phyloP scores from a whole-genome alignment of 2,329 filamentous ascomycete genomes.

The Pseudocercospora musae region DNA sequence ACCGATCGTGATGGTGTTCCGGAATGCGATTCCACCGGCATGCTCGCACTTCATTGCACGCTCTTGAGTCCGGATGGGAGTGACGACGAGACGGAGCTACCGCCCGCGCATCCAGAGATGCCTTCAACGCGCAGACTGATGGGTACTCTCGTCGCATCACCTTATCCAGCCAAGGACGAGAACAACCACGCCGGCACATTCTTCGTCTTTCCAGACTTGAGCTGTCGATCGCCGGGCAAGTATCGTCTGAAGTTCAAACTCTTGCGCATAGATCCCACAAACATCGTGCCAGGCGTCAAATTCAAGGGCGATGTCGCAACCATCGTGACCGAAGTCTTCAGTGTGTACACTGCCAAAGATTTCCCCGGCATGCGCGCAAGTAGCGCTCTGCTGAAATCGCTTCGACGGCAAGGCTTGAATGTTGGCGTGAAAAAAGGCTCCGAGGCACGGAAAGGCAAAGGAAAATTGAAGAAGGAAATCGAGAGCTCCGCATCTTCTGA shows the following conservation, averaged over 20 bases:
- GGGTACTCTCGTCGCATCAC: conserved; percentile 73
- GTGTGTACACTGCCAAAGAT: conserved; percentile 79
- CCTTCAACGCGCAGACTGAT: conserved; percentile 72
- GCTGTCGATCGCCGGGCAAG: conserved; percentile 71
- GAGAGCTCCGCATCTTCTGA: conserved; percentile 18
- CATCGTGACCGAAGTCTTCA: conserved; percentile 67
- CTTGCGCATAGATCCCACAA: conserved; percentile 64
- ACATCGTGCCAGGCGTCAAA: conserved; percentile 52
- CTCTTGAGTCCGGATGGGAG: conserved; percentile 68
- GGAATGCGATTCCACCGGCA: conserved; percentile 63
- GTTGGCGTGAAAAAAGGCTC: conserved; percentile 87
- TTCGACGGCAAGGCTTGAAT: conserved; percentile 77
- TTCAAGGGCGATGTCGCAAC: conserved; percentile 48
- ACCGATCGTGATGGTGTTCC: conserved; percentile 55
- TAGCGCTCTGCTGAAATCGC: conserved; percentile 66
- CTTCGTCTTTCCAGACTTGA: conserved; percentile 81
- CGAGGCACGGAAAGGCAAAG: conserved; percentile 48
- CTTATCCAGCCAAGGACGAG: conserved; percentile 74
- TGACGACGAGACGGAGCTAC: conserved; percentile 62
- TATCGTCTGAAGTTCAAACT: conserved; percentile 73
- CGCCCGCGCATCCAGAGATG: conserved; percentile 48
- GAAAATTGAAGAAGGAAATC: conserved; percentile 28
- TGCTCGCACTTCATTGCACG: conserved; percentile 63
- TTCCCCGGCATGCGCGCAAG: conserved; percentile 81
- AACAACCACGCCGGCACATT: conserved; percentile 71